Evolutionary conservation across 139 green algal species (phyloP).

Genomic region (Chlamydomonas sp.): DNA sequence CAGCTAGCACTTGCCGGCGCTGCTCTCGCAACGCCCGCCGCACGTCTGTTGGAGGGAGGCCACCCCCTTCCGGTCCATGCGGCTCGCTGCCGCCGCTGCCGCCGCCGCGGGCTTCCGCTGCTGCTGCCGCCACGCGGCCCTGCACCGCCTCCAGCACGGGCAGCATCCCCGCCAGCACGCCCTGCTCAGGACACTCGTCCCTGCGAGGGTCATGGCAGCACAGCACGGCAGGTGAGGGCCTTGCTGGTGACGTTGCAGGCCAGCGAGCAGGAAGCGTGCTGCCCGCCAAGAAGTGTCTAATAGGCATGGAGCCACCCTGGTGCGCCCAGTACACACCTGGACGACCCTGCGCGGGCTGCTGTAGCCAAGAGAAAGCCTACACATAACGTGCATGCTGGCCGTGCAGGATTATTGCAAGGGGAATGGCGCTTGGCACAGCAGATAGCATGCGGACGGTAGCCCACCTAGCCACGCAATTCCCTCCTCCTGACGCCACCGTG

Average conservation of each 20-base stretch:
- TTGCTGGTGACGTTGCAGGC: neutral
- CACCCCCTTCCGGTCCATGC: neutral
- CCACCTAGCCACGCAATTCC: neutral
- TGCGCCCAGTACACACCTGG: neutral
- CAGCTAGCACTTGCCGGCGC: slow-evolving; percentile 45
- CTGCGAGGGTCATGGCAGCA: slow-evolving; percentile 11
- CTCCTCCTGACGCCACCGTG: neutral
- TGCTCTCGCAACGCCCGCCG: neutral
- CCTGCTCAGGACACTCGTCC: slow-evolving; percentile 63
- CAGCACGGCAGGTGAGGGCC: neutral
- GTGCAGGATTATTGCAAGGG: no score
- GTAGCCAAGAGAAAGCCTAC: no score
- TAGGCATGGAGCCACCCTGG: neutral
- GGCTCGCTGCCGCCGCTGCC: slow-evolving; percentile 38
- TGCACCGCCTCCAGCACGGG: slow-evolving; percentile 59
- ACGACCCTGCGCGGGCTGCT: neutral
- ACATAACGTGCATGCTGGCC: no score
- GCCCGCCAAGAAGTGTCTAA: neutral
- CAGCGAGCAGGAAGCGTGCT: neutral
- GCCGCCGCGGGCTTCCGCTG: slow-evolving; percentile 1
- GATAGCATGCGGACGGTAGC: neutral
- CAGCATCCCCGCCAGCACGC: slow-evolving; percentile 59
- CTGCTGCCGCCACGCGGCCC: neutral
- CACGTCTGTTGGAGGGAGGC: neutral
- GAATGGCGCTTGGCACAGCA: neutral